phyloP scores from a whole-genome alignment of 129 eudicot genomes.

The Chrysanthemum makinoi region DNA sequence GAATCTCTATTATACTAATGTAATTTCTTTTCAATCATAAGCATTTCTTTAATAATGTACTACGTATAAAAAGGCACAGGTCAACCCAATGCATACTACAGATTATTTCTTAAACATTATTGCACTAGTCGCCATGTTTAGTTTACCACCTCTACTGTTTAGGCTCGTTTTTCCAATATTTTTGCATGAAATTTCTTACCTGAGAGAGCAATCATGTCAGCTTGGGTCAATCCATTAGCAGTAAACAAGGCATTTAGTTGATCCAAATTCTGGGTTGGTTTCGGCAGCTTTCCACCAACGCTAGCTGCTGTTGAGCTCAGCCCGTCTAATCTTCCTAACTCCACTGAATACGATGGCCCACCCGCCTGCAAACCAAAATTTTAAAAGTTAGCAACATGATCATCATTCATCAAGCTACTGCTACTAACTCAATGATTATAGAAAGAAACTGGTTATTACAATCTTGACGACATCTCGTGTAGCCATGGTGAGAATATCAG shows the following conservation, averaged over 20 bases:
- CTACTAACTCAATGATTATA: background rate
- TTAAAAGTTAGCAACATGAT: background rate
- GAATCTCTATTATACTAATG: too few species aligned
- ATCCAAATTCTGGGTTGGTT: slow-evolving; percentile 55
- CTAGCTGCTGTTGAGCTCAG: slow-evolving; percentile 57
- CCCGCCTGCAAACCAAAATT: slow-evolving; percentile 50
- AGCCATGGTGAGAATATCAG: slow-evolving; percentile 89
- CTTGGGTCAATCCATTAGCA: slow-evolving; percentile 53
- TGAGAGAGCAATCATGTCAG: slow-evolving; percentile 91
- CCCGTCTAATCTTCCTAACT: slow-evolving; percentile 82
- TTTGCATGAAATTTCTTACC: slow-evolving; percentile 41
- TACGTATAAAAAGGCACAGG: too few species aligned
- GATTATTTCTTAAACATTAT: too few species aligned
- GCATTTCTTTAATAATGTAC: too few species aligned
- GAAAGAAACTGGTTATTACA: slow-evolving; percentile 25
- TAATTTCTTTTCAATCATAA: too few species aligned
- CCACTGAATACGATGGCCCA: slow-evolving; percentile 74
- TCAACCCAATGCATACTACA: background rate
- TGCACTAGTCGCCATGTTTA: background rate
- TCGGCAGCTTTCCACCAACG: slow-evolving; percentile 73
- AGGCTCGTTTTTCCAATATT: background rate
- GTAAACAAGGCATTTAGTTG: slow-evolving; percentile 75
- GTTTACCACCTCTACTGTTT: background rate
- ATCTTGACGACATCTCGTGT: slow-evolving; percentile 68
- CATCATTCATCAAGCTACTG: background rate